Evolutionary conservation across 2,329 filamentous ascomycete genomes (phyloP), one percentile per base, ranked within the genome.

Genomic region (Colletotrichum costaricense): DNA sequence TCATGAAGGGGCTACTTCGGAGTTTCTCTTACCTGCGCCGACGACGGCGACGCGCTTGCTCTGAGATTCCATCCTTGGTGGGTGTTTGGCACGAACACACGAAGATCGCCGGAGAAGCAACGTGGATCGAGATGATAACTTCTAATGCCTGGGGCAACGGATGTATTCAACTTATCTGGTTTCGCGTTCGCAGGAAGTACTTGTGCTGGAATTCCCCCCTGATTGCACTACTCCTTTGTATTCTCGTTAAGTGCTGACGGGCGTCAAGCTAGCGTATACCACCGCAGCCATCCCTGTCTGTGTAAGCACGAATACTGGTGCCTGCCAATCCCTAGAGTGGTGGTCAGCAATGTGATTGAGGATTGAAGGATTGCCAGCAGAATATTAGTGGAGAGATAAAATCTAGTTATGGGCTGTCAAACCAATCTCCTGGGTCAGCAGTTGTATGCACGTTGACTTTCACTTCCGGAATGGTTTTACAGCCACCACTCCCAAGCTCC

Each of bases 21-120:
- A 22, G 42, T 19, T 2, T 28, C 62, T 38, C 62, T 62, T 74
- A 78, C 77, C 77, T 60, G 76, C 76, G 62, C 77, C 77, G 46
- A 79, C 67, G 42, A 79, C 72, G 46, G 77, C 77, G 33, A 79
- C 73, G 54, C 76, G 69, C 42, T 74, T 76, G 22, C n/a, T 30
- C 8, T 19, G 46, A 16, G 63, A 16, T 12, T 57, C 28, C 49
- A 64, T 63, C 22, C 38, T 54, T 38, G n/a, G n/a, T 22, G 30
- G n/a, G 30, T 14, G n/a, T 35, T 22, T 24, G 22, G n/a, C 9
- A 30, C 33, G 22, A 65, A 16, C 33, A 22, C 33, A 12, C 16
- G 30, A 9, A 22, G 16, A 54, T 14, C 11, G 3, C 11, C 2
- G n/a, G 3, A 24, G n/a, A 26, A 14, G 60, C 5, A 22, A 52